Percentiles rank a stretch among this genome's conserved stretches.
phyloP scores from a whole-genome alignment of 345 rosid species.

The Citrus sp. region DNA sequence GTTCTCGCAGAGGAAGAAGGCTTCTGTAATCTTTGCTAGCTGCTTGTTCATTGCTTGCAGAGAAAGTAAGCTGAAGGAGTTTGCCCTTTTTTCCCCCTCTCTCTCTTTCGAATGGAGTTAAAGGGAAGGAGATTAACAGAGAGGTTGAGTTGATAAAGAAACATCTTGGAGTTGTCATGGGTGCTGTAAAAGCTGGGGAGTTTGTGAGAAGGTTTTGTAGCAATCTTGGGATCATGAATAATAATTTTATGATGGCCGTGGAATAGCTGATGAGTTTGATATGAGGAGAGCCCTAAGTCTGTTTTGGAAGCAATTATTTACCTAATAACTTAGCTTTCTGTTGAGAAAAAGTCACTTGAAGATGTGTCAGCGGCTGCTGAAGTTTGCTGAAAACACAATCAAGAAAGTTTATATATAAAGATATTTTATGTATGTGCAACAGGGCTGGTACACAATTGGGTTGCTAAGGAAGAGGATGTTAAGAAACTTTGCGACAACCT shows the following conservation, averaged over 20 bases:
- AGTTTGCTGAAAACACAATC: conserved; percentile 29
- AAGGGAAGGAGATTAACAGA: conserved; percentile 9
- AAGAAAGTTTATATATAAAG: conserved; percentile 26
- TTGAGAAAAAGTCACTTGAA: conserved; percentile 6
- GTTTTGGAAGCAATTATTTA: conserved; percentile 16
- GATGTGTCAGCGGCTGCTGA: conserved; percentile 23
- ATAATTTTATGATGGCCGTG: conserved; percentile 6
- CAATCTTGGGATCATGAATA: conserved; percentile 17
- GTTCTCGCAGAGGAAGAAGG: not conserved
- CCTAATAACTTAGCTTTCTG: conserved; percentile 18
- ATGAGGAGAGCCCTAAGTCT: conserved; percentile 20
- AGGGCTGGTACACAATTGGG: not conserved
- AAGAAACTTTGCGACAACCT: too few relatives aligned
- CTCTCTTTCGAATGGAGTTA: not conserved
- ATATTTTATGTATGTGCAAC: conserved; percentile 21
- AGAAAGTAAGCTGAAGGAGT: conserved; percentile 3
- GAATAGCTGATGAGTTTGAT: conserved; percentile 19
- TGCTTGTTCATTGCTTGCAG: conserved; percentile 18
- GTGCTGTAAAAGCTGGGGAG: not conserved
- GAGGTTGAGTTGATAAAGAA: not conserved
- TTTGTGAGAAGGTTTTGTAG: conserved; percentile 15
- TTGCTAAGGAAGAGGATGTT: too few relatives aligned
- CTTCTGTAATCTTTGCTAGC: conserved; percentile 1
- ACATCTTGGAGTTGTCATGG: not conserved
- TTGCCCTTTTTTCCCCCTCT: too few relatives aligned